Base-by-base conservation (phyloP, 2,329 filamentous ascomycete genomes). In the Hymenoscyphus repandus region DNA sequence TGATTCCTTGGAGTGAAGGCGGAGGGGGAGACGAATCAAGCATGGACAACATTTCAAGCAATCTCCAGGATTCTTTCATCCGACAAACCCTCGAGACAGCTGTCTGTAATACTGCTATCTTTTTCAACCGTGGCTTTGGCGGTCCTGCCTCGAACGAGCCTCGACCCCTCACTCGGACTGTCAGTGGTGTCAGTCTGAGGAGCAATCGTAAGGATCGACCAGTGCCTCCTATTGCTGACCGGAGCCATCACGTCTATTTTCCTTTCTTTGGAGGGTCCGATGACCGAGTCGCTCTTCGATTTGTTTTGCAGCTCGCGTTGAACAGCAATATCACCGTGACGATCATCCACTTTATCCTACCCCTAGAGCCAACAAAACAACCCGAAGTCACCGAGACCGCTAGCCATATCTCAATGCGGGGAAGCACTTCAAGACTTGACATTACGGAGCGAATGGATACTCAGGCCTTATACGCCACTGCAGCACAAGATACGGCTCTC, bases 1-100 rank as follows among this genome's bases (percentile, higher is more conserved):
- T 97, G 3, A 78, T 97, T 5, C 92, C 92, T 0, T 97, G 93
- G 92, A 92, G 86, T 60, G 80, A 95, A 60, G 85, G 83, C 0
- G 90, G 89, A 11, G 82, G 77, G 54, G 78, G 92, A 59, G 79
- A 77, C 7, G 90, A 96, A 54, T 65, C 63, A 37, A 1, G 72
- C 74, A 41, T 40, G 10, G 73, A 83, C 47, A 78, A 72, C n/a
- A 85, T 89, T 52, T 73, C 73, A 2, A 79, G 77, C 30, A 76
- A 76, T 2, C 67, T 78, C 0, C 92, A 96, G 65, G 78, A 84
- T 5, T 72, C 79, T 2, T 96, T 96, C 63, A 81, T 95, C n/a
- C 75, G 78, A 32, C 73, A 77, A 3, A 77, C 86, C 0, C 74
- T 96, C 9, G 72, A 79, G 5, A 78, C 76, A 6, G 76, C 86